Evolutionary conservation across 805 yeast genomes (phyloP).

Genomic region (Kluyveromyces wickerhamii): DNA sequence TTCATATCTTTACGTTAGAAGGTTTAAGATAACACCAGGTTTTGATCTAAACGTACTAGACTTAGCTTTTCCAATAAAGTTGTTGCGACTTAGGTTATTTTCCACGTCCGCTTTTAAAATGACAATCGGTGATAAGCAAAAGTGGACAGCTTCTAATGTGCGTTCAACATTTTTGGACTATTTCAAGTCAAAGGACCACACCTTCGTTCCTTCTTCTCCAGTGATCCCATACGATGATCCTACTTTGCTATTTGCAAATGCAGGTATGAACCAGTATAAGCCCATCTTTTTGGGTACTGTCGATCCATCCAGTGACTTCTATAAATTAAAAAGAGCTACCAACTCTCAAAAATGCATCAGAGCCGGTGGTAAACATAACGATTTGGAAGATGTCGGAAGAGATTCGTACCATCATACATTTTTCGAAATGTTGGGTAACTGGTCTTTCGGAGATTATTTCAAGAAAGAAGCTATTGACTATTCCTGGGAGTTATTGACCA

Average conservation of each 20-base stretch:
- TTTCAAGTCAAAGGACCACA: conserved; percentile 63
- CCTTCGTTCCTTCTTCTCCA: conserved; percentile 84
- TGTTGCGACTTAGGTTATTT: conserved; percentile 5
- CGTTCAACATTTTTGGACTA: conserved; percentile 81
- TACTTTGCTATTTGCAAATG: conserved; percentile 90
- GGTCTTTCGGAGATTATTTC: conserved; percentile 99
- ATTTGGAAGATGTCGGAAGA: conserved; percentile 95
- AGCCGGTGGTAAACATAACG: conserved; percentile 99
- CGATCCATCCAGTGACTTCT: conserved; percentile 86
- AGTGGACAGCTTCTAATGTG: conserved; percentile 48
- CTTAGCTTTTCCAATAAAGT: background rate
- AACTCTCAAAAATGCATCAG: conserved; percentile 98
- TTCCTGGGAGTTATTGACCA: conserved; percentile 88
- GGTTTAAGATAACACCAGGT: no score
- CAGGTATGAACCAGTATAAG: conserved; percentile 99
- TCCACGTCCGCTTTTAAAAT: conserved; percentile 9
- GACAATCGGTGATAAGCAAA: conserved; percentile 31
- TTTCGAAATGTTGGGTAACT: conserved; percentile 98
- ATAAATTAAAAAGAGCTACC: conserved; percentile 76
- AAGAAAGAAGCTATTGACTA: conserved; percentile 83
- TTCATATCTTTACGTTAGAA: no score
- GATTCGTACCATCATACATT: conserved; percentile 98
- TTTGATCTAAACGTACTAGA: no score
- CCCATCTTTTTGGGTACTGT: conserved; percentile 96
- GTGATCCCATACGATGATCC: conserved; percentile 98